These are phyloP conservation scores for Nyssa sinensis DNA, from an alignment of 148 eudicot genomes.

Conservation along the genomic window DNA sequence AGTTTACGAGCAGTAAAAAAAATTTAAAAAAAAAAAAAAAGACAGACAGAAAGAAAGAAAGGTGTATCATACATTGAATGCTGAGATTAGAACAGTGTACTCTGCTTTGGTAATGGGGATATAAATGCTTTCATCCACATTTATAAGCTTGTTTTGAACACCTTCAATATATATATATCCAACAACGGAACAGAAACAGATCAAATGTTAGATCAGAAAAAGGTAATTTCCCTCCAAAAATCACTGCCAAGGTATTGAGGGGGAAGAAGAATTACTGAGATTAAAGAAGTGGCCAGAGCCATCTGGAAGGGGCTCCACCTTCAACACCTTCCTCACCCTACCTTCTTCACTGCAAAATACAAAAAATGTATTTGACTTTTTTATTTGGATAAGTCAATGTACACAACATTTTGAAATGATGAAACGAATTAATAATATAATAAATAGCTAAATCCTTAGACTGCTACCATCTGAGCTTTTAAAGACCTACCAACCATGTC, in stretches of 20 bases:
- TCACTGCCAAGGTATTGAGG: not conserved
- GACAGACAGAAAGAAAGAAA: no score
- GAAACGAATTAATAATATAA: not conserved
- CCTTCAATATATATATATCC: constrained; percentile 34
- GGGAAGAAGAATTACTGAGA: constrained; percentile 55
- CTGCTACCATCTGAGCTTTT: no score
- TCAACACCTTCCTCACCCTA: constrained; percentile 87
- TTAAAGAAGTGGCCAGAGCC: constrained; percentile 95
- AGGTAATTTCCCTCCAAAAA: not conserved
- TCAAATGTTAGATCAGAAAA: constrained; percentile 9
- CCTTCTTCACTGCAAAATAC: constrained; percentile 81
- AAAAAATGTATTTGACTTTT: constrained; percentile 8
- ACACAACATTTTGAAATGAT: constrained; percentile 8
- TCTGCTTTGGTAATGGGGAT: constrained; percentile 88
- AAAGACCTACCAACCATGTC: no score
- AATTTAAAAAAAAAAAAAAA: no score
- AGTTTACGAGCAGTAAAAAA: no score
- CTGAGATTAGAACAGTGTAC: constrained; percentile 67
- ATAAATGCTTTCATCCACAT: constrained; percentile 80
- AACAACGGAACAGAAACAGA: constrained; percentile 16
- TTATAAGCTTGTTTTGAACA: constrained; percentile 83
- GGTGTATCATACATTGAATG: constrained; percentile 68
- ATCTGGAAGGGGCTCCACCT: constrained; percentile 96
- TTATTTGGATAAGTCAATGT: no score
- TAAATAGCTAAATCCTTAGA: not conserved